Evolutionary conservation across 2,329 filamentous ascomycete genomes (phyloP).

Genomic region (Ceratocystis harringtonii): DNA sequence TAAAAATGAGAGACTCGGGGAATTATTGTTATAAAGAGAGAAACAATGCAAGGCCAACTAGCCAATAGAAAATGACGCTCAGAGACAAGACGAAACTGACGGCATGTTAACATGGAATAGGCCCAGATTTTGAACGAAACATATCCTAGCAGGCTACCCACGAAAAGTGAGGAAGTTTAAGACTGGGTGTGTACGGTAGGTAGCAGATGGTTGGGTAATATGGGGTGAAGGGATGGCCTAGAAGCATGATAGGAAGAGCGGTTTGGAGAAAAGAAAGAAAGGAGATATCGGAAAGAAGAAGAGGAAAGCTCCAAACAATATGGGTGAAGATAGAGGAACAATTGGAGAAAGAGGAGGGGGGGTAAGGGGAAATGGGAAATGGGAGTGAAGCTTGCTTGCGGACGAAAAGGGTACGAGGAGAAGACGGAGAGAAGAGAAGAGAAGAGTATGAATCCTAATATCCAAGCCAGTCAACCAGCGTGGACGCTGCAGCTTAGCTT

Average conservation of each 20-base stretch:
- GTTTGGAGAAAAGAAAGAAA: neutral
- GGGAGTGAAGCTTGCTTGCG: too few species aligned
- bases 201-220: neutral
- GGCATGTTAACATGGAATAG: neutral
- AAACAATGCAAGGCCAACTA: too few species aligned
- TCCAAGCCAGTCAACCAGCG: neutral
- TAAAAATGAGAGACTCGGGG: neutral
- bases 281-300: neutral
- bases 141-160: neutral
- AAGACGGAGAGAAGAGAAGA: neutral
- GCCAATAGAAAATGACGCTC: neutral
- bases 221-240: neutral
- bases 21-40: too few species aligned
- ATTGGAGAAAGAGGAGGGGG: too few species aligned
- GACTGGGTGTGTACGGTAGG: neutral
- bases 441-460: neutral
- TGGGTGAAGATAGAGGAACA: too few species aligned
- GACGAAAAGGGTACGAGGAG: neutral
- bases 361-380: too few species aligned
- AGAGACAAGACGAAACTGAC: neutral
- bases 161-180: neutral
- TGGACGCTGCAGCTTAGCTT: neutral
- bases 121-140: conserved; percentile 3
- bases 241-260: neutral
- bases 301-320: too few species aligned